These are phyloP conservation scores for Blastocystis sp. DNA, from an alignment of 352 stramenopile species.

Conservation along the genomic window DNA sequence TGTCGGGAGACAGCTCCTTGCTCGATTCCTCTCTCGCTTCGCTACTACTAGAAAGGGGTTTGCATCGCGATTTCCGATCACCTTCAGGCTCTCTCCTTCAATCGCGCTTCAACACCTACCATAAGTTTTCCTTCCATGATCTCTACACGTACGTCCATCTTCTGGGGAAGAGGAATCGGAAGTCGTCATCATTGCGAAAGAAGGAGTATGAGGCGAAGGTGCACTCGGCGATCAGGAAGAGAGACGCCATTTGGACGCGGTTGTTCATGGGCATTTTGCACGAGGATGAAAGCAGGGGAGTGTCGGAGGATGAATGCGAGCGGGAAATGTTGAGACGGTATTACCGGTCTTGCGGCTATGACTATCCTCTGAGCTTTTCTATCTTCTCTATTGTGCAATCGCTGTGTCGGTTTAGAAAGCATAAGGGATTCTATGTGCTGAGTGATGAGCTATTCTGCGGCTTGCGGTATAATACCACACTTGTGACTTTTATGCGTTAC, in stretches of 20 bases:
- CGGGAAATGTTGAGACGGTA: neutral
- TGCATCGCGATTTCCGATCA: neutral
- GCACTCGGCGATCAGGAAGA: neutral
- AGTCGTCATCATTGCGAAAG: neutral
- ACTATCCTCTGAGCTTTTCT: neutral
- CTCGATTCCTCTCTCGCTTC: neutral
- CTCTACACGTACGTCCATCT: neutral
- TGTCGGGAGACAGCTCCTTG: neutral
- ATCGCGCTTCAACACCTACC: neutral
- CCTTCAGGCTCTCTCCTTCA: neutral
- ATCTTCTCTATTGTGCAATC: neutral
- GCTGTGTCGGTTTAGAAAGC: constrained; percentile 2
- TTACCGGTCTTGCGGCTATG: neutral
- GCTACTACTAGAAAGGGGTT: too few relatives aligned
- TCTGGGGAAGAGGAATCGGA: neutral
- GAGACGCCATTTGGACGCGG: neutral
- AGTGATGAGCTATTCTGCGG: neutral
- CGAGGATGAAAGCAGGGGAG: neutral
- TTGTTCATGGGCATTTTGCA: neutral
- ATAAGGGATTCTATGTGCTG: neutral
- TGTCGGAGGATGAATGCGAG: neutral
- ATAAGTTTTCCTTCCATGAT: neutral
- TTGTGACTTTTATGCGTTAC: neutral
- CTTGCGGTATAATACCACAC: neutral
- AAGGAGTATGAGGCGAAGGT: neutral